These are phyloP conservation scores for Marasmius sp. DNA, from an alignment of 1,284 basidiomycete species.

Conservation along the genomic window DNA sequence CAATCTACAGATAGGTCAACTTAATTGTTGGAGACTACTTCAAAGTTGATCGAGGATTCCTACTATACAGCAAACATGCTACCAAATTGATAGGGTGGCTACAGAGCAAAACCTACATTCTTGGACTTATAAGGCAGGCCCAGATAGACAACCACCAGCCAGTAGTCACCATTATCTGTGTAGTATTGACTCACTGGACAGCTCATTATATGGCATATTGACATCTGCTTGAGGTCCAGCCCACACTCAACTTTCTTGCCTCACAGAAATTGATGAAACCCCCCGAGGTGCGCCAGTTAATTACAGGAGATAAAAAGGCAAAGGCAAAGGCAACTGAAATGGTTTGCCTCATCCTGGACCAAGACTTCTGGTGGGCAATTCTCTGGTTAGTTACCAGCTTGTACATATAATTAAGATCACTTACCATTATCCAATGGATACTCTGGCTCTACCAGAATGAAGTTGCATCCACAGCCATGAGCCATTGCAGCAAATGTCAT, in stretches of 20 bases:
- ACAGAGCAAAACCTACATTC: conserved; percentile 22
- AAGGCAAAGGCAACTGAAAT: conserved; percentile 26
- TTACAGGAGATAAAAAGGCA: conserved; percentile 17
- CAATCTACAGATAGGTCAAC: conserved; percentile 41
- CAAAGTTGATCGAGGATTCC: conserved; percentile 19
- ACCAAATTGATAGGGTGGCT: conserved; percentile 29
- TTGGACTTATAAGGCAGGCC: conserved; percentile 19
- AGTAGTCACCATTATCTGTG: no score
- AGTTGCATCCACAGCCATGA: conserved; percentile 35
- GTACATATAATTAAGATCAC: neutral
- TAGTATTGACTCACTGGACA: conserved; percentile 33
- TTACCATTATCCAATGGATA: neutral
- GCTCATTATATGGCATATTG: conserved; percentile 29
- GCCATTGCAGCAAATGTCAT: conserved; percentile 38
- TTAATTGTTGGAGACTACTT: conserved; percentile 40
- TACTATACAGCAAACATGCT: conserved; percentile 19
- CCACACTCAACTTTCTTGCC: conserved; percentile 14
- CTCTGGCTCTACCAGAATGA: no score
- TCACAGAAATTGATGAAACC: conserved; percentile 12
- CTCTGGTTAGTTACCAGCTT: conserved; percentile 16
- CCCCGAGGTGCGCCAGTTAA: conserved; percentile 16
- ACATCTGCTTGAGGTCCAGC: conserved; percentile 24
- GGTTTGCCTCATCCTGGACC: conserved; percentile 22
- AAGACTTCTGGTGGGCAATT: conserved; percentile 27
- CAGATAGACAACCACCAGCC: conserved; percentile 5